phyloP scores from a whole-genome alignment of 352 stramenopile species.

The Globisporangium apiculatum region DNA sequence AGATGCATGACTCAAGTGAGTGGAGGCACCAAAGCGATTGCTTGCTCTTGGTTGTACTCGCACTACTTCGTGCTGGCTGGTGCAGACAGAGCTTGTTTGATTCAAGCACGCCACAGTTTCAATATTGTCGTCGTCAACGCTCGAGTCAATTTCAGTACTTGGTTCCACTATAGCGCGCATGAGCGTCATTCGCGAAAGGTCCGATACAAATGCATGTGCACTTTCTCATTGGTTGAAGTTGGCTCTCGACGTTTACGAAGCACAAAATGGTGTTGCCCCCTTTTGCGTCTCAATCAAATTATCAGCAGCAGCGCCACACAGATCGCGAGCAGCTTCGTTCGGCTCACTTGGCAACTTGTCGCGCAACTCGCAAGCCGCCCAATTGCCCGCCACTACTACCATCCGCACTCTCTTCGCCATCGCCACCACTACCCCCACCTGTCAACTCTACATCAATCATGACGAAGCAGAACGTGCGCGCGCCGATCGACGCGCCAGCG shows the following conservation, averaged over 20 bases:
- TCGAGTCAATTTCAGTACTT: too few relatives aligned
- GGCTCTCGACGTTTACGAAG: neutral
- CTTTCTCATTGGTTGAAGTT: neutral
- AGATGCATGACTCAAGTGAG: too few relatives aligned
- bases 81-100: too few relatives aligned
- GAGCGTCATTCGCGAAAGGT: too few relatives aligned
- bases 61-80: too few relatives aligned
- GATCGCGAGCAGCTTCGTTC: neutral
- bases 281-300: neutral
- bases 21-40: too few relatives aligned
- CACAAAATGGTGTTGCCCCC: neutral
- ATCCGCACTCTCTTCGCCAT: neutral
- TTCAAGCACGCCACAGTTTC: too few relatives aligned
- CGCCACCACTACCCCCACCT: neutral
- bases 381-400: neutral
- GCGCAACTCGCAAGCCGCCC: neutral
- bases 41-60: too few relatives aligned
- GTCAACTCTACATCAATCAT: conserved; percentile 8
- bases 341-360: neutral
- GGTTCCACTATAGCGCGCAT: too few relatives aligned
- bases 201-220: too few relatives aligned
- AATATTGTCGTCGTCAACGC: too few relatives aligned
- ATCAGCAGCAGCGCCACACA: neutral
- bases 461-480: conserved; percentile 47
- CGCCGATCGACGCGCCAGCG: conserved; percentile 41